phyloP scores from a whole-genome alignment of 1,284 basidiomycete genomes.

The Cutaneotrichosporon cutaneum region DNA sequence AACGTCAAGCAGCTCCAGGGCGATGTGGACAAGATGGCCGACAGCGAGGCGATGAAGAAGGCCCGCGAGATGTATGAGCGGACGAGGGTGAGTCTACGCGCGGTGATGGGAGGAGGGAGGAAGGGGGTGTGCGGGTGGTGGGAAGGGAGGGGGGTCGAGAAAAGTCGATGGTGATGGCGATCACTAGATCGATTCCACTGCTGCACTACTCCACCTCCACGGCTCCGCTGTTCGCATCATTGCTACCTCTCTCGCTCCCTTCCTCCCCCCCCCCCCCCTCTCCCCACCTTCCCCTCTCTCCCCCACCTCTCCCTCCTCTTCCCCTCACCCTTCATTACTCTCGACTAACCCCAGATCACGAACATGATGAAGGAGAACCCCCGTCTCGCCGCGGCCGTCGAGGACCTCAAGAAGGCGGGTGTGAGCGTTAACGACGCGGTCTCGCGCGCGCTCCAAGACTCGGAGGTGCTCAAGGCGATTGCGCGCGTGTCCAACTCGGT shows the following conservation, averaged over 20 bases:
- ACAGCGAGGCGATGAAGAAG: constrained; percentile 92
- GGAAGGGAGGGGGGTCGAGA: not conserved
- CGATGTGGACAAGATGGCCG: constrained; percentile 94
- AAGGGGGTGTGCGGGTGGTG: not conserved
- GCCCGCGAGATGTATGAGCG: constrained; percentile 89
- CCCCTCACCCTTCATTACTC: not conserved
- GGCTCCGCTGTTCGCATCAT: too few species aligned
- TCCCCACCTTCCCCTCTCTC: not conserved
- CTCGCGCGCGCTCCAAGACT: constrained; percentile 86
- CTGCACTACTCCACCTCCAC: too few species aligned
- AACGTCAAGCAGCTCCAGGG: constrained; percentile 97
- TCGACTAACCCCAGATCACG: constrained; percentile 62
- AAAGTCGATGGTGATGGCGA: not conserved
- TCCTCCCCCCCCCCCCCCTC: not conserved
- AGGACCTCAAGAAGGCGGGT: constrained; percentile 83
- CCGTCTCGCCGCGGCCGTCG: constrained; percentile 80
- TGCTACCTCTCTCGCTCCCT: too few species aligned
- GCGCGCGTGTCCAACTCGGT: constrained; percentile 75
- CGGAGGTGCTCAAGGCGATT: constrained; percentile 75
- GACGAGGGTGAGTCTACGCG: constrained; percentile 67
- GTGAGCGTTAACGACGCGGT: constrained; percentile 93
- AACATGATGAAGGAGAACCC: constrained; percentile 98
- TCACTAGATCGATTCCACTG: too few species aligned
- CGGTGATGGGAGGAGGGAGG: too few species aligned
- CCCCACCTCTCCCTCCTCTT: not conserved